Conservation (phyloP, 2,329 filamentous ascomycete species). For the Colletotrichum gloeosporioides region DNA sequence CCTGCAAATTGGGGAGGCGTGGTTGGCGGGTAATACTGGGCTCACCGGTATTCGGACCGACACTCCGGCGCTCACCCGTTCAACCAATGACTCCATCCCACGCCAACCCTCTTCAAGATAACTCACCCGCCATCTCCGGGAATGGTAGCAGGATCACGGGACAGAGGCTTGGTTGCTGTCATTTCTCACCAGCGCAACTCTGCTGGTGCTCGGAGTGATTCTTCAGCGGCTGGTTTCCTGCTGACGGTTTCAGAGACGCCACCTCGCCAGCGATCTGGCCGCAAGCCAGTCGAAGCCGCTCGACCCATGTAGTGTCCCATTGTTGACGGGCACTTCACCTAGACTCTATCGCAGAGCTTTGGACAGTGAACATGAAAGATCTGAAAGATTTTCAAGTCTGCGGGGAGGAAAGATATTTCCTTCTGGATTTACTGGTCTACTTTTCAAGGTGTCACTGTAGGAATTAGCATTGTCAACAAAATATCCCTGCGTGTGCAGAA, state of each 20-base stretch:
- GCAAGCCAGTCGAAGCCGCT: neutral
- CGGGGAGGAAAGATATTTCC: neutral
- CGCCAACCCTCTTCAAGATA: conserved; percentile 16
- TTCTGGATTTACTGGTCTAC: neutral
- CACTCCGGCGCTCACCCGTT: neutral
- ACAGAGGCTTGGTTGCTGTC: neutral
- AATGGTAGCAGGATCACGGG: neutral
- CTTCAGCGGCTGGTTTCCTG: neutral
- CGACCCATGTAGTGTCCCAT: neutral
- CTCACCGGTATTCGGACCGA: conserved; percentile 19
- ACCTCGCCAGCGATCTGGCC: neutral
- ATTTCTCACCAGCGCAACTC: neutral
- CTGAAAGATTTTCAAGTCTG: neutral
- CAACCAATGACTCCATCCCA: conserved; percentile 3
- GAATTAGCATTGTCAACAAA: neutral
- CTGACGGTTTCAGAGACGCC: neutral
- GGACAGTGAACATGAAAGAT: neutral
- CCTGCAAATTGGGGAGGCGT: neutral
- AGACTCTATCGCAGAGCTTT: neutral
- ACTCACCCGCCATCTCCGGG: conserved; percentile 4
- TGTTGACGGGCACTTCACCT: neutral
- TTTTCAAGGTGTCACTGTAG: neutral
- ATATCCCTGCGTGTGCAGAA: neutral
- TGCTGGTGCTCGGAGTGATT: neutral
- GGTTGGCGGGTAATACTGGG: conserved; percentile 23